Evolutionary conservation across 495 filamentous ascomycete genomes (phyloP).

Genomic region (Astrothelium macrocarpum): DNA sequence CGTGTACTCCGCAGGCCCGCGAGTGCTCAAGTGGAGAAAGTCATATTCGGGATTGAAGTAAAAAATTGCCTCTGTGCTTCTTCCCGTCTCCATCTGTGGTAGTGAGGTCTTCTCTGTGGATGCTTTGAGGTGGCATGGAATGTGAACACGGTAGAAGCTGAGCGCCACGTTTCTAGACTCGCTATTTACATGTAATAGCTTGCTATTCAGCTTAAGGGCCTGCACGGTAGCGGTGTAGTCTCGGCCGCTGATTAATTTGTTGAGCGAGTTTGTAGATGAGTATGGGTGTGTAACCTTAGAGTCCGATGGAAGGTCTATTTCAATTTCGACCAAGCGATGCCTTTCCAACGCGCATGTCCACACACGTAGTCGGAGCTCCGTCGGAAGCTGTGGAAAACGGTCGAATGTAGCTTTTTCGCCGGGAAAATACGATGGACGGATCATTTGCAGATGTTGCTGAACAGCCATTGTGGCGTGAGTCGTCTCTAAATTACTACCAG

Average conservation of each 20-base stretch:
- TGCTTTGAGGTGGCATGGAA: background rate
- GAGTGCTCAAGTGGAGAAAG: background rate
- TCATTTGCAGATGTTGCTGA: background rate
- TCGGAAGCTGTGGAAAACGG: background rate
- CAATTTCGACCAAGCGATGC: background rate
- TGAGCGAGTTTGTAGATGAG: background rate
- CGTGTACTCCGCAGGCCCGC: background rate
- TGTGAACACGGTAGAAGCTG: background rate
- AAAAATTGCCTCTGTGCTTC: background rate
- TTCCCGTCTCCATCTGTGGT: too few relatives aligned
- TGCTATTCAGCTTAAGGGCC: background rate
- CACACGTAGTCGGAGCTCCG: background rate
- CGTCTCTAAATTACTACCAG: too few relatives aligned
- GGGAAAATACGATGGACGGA: background rate
- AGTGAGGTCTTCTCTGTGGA: too few relatives aligned
- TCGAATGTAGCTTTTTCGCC: background rate
- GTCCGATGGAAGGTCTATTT: background rate
- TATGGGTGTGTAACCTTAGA: background rate
- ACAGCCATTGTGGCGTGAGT: too few relatives aligned
- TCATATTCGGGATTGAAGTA: background rate
- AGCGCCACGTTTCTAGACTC: background rate
- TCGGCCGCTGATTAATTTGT: background rate
- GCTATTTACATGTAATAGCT: background rate
- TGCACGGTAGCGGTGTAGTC: background rate
- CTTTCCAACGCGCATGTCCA: background rate